A percentile compares a stretch with the other conserved stretches of the same genome.
phyloP scores from a whole-genome alignment of 148 eudicot genomes.

The Rhododendron molle region DNA sequence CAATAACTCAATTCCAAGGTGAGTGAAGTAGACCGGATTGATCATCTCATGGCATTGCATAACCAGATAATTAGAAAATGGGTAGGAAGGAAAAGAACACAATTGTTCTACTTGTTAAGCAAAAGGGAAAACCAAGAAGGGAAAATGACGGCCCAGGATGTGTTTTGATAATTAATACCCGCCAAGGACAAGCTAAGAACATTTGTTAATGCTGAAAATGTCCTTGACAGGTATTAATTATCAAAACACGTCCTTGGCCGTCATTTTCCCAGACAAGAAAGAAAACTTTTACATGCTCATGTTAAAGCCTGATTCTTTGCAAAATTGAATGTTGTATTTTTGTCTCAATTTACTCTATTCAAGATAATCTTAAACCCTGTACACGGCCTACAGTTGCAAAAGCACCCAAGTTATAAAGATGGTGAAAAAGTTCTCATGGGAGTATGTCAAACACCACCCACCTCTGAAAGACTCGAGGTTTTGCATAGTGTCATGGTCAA shows the following conservation, averaged over 20 bases:
- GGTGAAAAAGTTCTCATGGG: neutral
- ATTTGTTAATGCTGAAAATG: too few relatives aligned
- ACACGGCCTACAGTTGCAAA: neutral
- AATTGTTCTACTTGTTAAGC: neutral
- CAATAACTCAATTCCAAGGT: neutral
- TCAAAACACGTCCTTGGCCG: too few relatives aligned
- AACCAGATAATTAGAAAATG: neutral
- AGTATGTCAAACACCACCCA: slow-evolving; percentile 16
- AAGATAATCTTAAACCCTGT: neutral
- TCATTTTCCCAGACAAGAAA: too few relatives aligned
- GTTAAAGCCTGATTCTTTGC: neutral
- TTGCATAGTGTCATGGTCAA: slow-evolving; percentile 52
- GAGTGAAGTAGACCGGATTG: neutral
- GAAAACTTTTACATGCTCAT: neutral
- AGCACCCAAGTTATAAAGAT: neutral
- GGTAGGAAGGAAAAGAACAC: neutral
- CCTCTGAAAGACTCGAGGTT: slow-evolving; percentile 52
- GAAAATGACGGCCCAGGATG: too few relatives aligned
- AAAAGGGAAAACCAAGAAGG: neutral
- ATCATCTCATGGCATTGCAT: neutral
- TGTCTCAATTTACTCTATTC: neutral
- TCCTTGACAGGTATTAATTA: too few relatives aligned
- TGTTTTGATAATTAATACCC: too few relatives aligned
- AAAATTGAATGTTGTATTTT: neutral
- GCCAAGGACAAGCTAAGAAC: too few relatives aligned